Base-by-base conservation (phyloP, 2,329 filamentous ascomycete genomes). In the Hypoxylon sp. region DNA sequence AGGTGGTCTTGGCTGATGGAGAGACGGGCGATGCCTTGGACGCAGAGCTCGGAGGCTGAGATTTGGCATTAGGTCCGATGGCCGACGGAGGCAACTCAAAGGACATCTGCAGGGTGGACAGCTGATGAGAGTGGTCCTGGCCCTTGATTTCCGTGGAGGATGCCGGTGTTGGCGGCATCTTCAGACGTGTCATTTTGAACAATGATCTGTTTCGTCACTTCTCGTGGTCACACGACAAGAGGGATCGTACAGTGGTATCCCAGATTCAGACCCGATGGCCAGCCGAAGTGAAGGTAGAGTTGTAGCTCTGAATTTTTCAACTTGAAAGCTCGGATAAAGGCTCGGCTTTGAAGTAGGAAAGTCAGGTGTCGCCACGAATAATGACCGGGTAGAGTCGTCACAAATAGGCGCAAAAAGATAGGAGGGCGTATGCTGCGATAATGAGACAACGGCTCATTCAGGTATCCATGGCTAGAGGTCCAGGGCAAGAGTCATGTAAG, bases 51-150 rank as follows among this genome's bases (percentile, higher is more conserved):
- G 85, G 84, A 59, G 81, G 80, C 72, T 82, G 82, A 57, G 79
- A 83, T 78, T 78, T 82, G 75, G 81, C 84, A 73, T 82, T 79
- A 69, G 76, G 19, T 15, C 51, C 82, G 74, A 94, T 84, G 27
- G 92, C 93, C 13, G 93, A 92, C 15, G 93, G 93, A 4, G 93
- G 93, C 11, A 97, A 85, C 73, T 92, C 87, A 77, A 96, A 94
- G 56, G 89, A 85, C 69, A 89, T 83, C 74, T 93, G 92, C 24
- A 92, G 82, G 42, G 86, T 83, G 44, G 85, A 81, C 50, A 91
- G 84, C 67, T 87, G 86, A 54, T 85, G 84, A n/a, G 84, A 83
- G 67, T 89, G 88, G 79, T 91, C 90, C 79, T 93, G 89, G 71
- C 89, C 90, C 62, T 88, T 87, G 78, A 96, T 92, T 76, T 96